Percentiles rank a stretch among this genome's conserved stretches.
phyloP scores from a whole-genome alignment of 2,329 filamentous ascomycete genomes.

The Aspergillus sp. region DNA sequence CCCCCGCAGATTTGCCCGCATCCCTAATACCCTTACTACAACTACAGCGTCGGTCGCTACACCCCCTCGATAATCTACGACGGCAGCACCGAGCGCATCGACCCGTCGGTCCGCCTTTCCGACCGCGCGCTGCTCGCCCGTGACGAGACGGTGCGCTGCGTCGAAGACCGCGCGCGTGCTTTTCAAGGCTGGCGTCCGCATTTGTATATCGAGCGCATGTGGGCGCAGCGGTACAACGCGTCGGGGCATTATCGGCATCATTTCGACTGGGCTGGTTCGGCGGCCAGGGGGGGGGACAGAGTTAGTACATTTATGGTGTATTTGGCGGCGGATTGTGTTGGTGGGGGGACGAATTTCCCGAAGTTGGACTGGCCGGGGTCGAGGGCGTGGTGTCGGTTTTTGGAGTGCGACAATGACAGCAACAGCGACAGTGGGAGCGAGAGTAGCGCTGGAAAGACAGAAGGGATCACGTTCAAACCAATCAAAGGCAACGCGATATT shows the following conservation, averaged over 20 bases:
- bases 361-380: conserved; percentile 40
- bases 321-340: conserved; percentile 45
- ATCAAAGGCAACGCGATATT: conserved; percentile 54
- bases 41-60: conserved; percentile 42
- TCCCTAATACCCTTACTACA: no score
- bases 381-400: conserved; percentile 50
- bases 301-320: conserved; percentile 59
- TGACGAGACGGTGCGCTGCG: conserved; percentile 48
- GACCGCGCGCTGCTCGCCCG: conserved; percentile 45
- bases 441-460: background rate
- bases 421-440: no score
- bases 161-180: conserved; percentile 51
- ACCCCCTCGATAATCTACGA: conserved; percentile 50
- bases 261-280: conserved; percentile 51
- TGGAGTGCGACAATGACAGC: conserved; percentile 44
- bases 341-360: conserved; percentile 57
- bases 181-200: conserved; percentile 56
- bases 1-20: background rate
- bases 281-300: conserved; percentile 34
- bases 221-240: conserved; percentile 54
- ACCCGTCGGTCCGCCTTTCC: conserved; percentile 47
- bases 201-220: conserved; percentile 55
- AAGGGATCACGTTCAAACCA: conserved; percentile 53
- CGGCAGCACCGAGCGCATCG: conserved; percentile 40
- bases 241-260: conserved; percentile 54